Base-by-base conservation (phyloP, 1,139 yeast species). In the Meyerozyma athensensis region DNA sequence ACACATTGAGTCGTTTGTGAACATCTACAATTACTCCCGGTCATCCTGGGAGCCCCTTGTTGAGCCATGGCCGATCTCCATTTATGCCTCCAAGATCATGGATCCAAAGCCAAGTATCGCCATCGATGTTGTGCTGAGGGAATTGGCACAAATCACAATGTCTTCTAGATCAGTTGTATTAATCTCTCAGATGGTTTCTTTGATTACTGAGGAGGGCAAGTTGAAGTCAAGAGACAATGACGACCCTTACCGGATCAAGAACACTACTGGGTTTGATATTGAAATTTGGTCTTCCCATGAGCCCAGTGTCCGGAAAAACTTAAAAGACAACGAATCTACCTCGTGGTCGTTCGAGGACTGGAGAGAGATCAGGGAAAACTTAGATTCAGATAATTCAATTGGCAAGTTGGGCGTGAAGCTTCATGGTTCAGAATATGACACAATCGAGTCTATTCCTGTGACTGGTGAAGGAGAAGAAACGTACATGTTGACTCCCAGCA, bases 341-440 rank as follows among this genome's bases (percentile, higher is more conserved):
- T 84, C 90, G 1, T 94, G 97, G 97, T 81, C 92, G 32, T 94
- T 94, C 65, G 95, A 90, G 52, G 96, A 92, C 53, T 92, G 97
- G 97, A 73, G 86, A 44, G 74, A 73, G 23, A 77, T 89, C 16
- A 80, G 98, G 57, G 96, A 92, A 52, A 79, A 81, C 42, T 65
- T 89, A 40, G 81, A 79, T 44, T 77, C 86, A 2, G 83, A 83
- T 44, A 76, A 74, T 35, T 77, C 73, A 19, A 69, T 68, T 17
- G 82, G 80, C 31, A 65, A 72, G 2, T 61, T 90, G 31, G 90
- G 84, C 0, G 71, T 89, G 14, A 71, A 71, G 31, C 58, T 87
- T 13, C 36, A 74, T 4, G 77, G 70, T 34, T 73, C 86, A 0
- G 65, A 70, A 0, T 83, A 78, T 48, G 74, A 72, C 3, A 70